Percentiles rank a stretch among this genome's conserved stretches.
Conservation (phyloP, 176 grass and related monocot genomes). For the Themeda triandra region DNA sequence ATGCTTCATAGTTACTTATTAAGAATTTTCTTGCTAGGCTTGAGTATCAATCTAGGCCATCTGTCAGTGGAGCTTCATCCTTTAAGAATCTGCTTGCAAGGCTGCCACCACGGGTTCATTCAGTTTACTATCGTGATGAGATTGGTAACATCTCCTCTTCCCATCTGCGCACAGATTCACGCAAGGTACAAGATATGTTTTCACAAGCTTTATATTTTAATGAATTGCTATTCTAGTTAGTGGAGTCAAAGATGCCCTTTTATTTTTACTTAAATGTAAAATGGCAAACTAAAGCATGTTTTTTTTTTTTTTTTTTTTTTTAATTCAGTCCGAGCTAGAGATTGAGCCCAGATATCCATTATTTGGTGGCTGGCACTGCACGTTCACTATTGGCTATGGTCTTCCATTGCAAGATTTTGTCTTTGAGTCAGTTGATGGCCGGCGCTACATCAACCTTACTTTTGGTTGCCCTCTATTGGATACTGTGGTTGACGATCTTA, state of each 20-base stretch:
- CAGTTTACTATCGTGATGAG: constrained; percentile 97
- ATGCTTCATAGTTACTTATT: constrained; percentile 3
- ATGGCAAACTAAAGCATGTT: constrained; percentile 9
- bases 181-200: constrained; percentile 51
- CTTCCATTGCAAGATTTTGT: constrained; percentile 92
- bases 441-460: constrained; percentile 71
- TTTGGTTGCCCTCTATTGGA: constrained; percentile 82
- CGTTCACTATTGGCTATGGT: constrained; percentile 91
- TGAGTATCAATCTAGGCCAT: constrained; percentile 83
- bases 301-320: not conserved
- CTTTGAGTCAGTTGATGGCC: constrained; percentile 65
- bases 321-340: constrained; percentile 82
- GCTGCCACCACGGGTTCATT: constrained; percentile 82
- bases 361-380: constrained; percentile 97
- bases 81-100: constrained; percentile 81
- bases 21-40: constrained; percentile 51
- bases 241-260: constrained; percentile 10
- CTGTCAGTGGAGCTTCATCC: constrained; percentile 72
- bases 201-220: not conserved
- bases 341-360: constrained; percentile 96
- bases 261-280: not conserved
- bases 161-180: constrained; percentile 79
- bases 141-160: constrained; percentile 98
- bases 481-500: constrained; percentile 73
- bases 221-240: constrained; percentile 19